Conservation (phyloP, 257 asterid species). For the Lycium ferocissimum region DNA sequence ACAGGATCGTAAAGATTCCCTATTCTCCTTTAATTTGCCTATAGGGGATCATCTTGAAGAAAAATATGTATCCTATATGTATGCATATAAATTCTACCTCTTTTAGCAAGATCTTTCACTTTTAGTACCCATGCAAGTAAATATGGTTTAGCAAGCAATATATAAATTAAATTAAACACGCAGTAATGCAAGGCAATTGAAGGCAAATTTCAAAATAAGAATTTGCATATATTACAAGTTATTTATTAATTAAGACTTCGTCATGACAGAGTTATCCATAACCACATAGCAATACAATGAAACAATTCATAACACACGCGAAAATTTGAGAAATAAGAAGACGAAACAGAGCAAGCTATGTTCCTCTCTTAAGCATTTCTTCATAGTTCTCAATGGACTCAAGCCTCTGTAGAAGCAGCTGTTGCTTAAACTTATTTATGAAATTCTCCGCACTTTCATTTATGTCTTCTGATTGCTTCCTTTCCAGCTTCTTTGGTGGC, state of each 20-base stretch:
- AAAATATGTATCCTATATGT: neutral
- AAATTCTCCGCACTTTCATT: constrained; percentile 77
- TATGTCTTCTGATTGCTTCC: constrained; percentile 56
- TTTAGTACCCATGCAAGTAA: neutral
- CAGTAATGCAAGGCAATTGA: neutral
- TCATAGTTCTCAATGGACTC: constrained; percentile 79
- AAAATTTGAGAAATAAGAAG: neutral
- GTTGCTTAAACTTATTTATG: constrained; percentile 69
- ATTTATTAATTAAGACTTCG: neutral
- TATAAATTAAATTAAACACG: neutral
- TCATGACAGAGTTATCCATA: neutral
- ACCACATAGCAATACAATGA: neutral
- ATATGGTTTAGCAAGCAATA: neutral
- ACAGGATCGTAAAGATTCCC: neutral
- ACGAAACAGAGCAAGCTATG: constrained; percentile 31
- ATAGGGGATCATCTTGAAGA: neutral
- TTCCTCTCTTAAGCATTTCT: constrained; percentile 73
- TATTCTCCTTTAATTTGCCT: neutral
- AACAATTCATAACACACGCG: neutral
- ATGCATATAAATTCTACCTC: neutral
- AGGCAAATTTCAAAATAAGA: neutral
- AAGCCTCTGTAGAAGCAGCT: constrained; percentile 70
- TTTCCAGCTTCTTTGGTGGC: constrained; percentile 48
- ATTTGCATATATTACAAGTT: neutral
- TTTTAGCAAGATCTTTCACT: neutral